Base-by-base conservation (phyloP, 2,329 filamentous ascomycete genomes). In the Geosmithia flava region DNA sequence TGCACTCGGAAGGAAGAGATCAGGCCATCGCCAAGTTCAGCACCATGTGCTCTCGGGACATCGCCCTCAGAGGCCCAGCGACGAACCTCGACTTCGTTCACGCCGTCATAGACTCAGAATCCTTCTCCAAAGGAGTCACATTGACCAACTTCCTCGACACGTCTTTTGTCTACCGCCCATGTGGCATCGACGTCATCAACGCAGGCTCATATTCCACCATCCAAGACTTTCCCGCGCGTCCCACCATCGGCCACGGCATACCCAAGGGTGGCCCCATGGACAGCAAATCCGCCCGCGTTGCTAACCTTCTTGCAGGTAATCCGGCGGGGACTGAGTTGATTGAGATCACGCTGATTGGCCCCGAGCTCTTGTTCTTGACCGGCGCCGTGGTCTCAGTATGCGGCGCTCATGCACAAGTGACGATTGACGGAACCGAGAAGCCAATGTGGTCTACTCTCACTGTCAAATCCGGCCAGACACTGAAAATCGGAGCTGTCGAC, bases 181-280 rank as follows among this genome's bases (percentile, higher is more conserved):
- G 63, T 42, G 76, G 69, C 0, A 74, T 81, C 30, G 75, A 82
- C 52, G 68, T 82, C 1, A 55, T 81, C 11, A 69, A 69, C 20
- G 69, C 69, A 4, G 78, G 78, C 7, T 70, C 74, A 1, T 78
- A 77, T 51, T 80, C 78, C 0, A 61, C 76, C 2, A 66, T 83
- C 1, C 74, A 82, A 57, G 78, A 83, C 51, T 70, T 71, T 44
- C 76, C 76, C 1, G 78, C 72, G 0, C 64, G 80, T n/a, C 70
- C 73, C 3, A 68, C 66, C 0, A 66, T 79, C 2, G 77, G 77
- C 1, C 71, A 72, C 54, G 80, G 78, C 7, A 75, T 83, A 45
- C 73, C 74, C 3, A 74, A 78, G 30, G 69, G 71, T 3, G 79
- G 80, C 0, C 76, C 80, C 0, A 81, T 82, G 78, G 79, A 82